These are phyloP conservation scores for Zhuliangozyma blackwelliae DNA, from an alignment of 1,139 yeast species.

Conservation along the genomic window DNA sequence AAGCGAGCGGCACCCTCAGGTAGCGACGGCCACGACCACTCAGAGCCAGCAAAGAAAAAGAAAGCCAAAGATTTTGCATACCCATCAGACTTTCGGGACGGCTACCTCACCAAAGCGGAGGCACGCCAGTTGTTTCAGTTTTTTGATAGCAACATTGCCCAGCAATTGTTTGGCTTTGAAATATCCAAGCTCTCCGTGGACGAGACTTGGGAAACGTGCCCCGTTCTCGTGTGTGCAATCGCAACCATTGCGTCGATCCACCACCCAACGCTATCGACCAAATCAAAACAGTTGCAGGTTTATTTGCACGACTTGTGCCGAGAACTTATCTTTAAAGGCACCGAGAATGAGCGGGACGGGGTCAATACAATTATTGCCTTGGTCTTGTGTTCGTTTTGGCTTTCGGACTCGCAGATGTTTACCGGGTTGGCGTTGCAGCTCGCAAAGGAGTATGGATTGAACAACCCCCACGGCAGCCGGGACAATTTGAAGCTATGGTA, in stretches of 20 bases:
- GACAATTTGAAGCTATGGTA: constrained; percentile 63
- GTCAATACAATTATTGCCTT: constrained; percentile 60
- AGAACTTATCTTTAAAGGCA: constrained; percentile 40
- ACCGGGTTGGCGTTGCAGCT: constrained; percentile 65
- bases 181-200: constrained; percentile 49
- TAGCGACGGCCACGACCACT: neutral
- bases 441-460: constrained; percentile 53
- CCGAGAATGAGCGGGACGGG: constrained; percentile 45
- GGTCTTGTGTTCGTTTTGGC: constrained; percentile 67
- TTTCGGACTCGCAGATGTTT: constrained; percentile 60
- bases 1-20: too few relatives aligned
- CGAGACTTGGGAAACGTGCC: constrained; percentile 52
- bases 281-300: constrained; percentile 35
- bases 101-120: constrained; percentile 33
- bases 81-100: constrained; percentile 31
- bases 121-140: constrained; percentile 49
- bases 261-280: constrained; percentile 41
- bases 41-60: constrained; percentile 5
- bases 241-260: constrained; percentile 63
- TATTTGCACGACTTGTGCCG: constrained; percentile 46
- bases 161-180: constrained; percentile 65
- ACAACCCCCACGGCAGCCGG: constrained; percentile 32
- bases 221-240: constrained; percentile 57
- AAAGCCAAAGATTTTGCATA: constrained; percentile 1
- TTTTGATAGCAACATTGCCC: constrained; percentile 55